These are phyloP conservation scores for Mortierella antarctica DNA, from an alignment of 192 early-diverging fungal genomes.

Conservation along the genomic window DNA sequence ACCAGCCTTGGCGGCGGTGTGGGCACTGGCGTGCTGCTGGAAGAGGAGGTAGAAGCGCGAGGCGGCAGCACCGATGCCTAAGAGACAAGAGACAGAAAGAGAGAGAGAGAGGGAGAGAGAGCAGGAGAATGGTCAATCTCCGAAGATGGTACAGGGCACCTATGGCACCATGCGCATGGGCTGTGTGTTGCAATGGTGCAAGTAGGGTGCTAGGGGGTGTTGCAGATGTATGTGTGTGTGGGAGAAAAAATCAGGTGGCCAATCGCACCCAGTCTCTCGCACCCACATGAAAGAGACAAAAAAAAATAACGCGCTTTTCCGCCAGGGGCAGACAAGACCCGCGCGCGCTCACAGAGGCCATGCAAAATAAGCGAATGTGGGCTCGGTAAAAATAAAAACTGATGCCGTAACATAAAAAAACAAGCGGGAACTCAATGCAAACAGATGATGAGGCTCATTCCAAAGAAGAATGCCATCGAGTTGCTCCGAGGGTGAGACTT, in stretches of 20 bases:
- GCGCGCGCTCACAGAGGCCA: background rate
- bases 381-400: conserved; percentile 7
- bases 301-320: background rate
- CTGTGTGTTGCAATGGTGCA: no score
- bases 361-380: background rate
- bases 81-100: background rate
- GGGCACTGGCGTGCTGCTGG: conserved; percentile 80
- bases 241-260: no score
- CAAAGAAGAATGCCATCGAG: background rate
- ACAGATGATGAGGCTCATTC: conserved; percentile 4
- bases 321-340: no score
- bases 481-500: conserved; percentile 20
- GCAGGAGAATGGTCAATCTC: no score
- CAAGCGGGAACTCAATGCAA: background rate
- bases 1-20: conserved; percentile 66
- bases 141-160: no score
- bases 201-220: no score
- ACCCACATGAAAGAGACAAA: background rate
- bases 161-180: no score
- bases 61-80: conserved; percentile 73
- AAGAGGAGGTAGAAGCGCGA: conserved; percentile 84
- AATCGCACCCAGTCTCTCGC: no score
- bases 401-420: conserved; percentile 10
- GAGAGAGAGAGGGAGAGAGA: background rate
- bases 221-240: no score